phyloP scores from a whole-genome alignment of 805 yeast species.

The Barnettozyma populi region DNA sequence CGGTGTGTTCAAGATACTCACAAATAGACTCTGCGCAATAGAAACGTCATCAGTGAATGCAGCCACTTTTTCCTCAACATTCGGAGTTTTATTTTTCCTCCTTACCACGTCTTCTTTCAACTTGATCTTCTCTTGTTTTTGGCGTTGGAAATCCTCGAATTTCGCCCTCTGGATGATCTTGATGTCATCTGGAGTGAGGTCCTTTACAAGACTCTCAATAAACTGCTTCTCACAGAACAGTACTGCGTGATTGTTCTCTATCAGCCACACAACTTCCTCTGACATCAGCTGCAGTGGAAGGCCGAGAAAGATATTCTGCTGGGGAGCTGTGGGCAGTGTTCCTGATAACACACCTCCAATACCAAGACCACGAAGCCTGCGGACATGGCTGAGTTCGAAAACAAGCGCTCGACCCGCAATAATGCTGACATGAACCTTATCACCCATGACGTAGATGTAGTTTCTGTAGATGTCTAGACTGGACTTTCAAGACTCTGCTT shows the following conservation, averaged over 20 bases:
- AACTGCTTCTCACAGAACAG: conserved; percentile 38
- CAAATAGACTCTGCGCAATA: conserved; percentile 13
- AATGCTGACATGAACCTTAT: conserved; percentile 29
- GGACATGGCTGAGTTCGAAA: conserved; percentile 51
- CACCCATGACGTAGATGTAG: neutral
- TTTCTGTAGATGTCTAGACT: neutral
- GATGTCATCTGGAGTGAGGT: conserved; percentile 14
- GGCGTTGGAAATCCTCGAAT: conserved; percentile 1
- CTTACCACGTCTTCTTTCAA: conserved; percentile 3
- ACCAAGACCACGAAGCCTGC: conserved; percentile 51
- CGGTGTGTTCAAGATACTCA: conserved; percentile 19
- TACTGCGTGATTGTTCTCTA: conserved; percentile 36
- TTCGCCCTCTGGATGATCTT: conserved; percentile 9
- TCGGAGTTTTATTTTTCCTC: conserved; percentile 1
- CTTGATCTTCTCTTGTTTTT: conserved; percentile 9
- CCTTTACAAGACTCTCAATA: conserved; percentile 15
- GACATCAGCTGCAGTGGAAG: conserved; percentile 68
- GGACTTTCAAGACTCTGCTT: neutral
- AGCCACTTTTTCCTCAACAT: neutral
- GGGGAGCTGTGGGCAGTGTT: conserved; percentile 85
- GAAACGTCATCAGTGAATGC: neutral
- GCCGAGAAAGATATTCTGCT: conserved; percentile 84
- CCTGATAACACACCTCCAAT: conserved; percentile 78
- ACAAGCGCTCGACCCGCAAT: conserved; percentile 45
- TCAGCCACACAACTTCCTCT: conserved; percentile 71